phyloP scores from a whole-genome alignment of 2,329 filamentous ascomycete species.

The Aphanoascus verrucosus region DNA sequence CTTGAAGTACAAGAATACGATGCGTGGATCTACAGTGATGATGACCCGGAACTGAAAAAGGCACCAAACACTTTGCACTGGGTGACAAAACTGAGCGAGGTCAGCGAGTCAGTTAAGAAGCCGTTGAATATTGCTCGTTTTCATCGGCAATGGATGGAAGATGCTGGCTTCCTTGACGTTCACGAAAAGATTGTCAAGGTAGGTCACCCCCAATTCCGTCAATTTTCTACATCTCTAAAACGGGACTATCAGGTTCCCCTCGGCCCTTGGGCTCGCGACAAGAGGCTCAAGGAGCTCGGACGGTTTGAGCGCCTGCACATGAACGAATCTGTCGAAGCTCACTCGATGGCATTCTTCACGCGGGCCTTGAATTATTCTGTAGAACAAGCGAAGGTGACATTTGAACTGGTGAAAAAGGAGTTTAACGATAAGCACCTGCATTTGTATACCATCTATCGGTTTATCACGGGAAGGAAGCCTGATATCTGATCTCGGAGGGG shows the following conservation, averaged over 20 bases:
- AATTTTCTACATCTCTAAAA: not conserved
- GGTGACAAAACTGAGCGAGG: constrained; percentile 36
- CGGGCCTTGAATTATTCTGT: constrained; percentile 30
- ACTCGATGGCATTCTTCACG: constrained; percentile 21
- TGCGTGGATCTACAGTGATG: constrained; percentile 13
- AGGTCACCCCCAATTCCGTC: constrained; percentile 32
- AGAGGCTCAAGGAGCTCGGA: constrained; percentile 15
- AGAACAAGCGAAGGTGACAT: constrained; percentile 10
- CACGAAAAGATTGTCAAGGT: constrained; percentile 44
- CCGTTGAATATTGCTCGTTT: constrained; percentile 45
- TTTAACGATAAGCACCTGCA: constrained; percentile 12
- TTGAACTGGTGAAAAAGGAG: constrained; percentile 10
- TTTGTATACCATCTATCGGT: constrained; percentile 11
- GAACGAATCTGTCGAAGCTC: constrained; percentile 20
- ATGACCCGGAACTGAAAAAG: constrained; percentile 12
- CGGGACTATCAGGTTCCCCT: constrained; percentile 5
- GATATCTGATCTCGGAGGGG: not conserved
- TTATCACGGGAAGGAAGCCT: constrained; percentile 2
- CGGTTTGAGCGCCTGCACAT: constrained; percentile 18
- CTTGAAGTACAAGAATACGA: constrained; percentile 34
- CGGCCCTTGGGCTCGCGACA: constrained; percentile 18
- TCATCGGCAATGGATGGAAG: constrained; percentile 43
- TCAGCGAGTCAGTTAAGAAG: constrained; percentile 35
- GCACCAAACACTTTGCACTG: constrained; percentile 27
- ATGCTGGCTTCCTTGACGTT: constrained; percentile 49